Conservation (phyloP, 345 rosid genomes). For the Hypericum androsaemum region DNA sequence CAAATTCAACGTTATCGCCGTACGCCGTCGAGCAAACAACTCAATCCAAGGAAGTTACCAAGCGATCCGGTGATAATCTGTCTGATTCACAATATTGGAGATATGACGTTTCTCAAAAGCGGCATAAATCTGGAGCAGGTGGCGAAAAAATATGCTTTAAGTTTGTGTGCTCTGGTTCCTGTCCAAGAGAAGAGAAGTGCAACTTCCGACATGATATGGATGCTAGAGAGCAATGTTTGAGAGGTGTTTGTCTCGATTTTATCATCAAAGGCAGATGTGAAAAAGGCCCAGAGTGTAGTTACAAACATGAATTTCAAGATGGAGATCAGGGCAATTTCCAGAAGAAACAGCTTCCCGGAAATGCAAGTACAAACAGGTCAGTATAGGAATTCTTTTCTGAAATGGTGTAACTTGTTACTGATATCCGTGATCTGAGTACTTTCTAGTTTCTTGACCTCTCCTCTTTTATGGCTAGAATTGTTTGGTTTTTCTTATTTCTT, state of each 20-base stretch:
- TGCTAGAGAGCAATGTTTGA: slow-evolving; percentile 65
- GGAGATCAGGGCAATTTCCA: slow-evolving; percentile 36
- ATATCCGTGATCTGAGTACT: slow-evolving; percentile 1
- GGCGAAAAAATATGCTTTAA: slow-evolving; percentile 68
- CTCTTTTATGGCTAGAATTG: neutral
- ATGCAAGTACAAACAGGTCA: slow-evolving; percentile 43
- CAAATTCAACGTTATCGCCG: slow-evolving; percentile 59
- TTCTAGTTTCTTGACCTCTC: neutral
- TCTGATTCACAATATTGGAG: slow-evolving; percentile 87
- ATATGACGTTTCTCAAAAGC: slow-evolving; percentile 72
- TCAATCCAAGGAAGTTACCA: slow-evolving; percentile 33
- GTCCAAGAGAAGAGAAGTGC: slow-evolving; percentile 66
- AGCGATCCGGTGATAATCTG: slow-evolving; percentile 37
- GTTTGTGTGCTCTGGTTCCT: slow-evolving; percentile 73
- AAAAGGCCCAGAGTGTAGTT: slow-evolving; percentile 85
- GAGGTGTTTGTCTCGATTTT: slow-evolving; percentile 93
- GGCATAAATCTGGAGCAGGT: slow-evolving; percentile 56
- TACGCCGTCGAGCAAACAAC: slow-evolving; percentile 42
- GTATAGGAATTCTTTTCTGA: neutral
- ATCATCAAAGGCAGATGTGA: slow-evolving; percentile 89
- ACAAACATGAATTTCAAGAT: slow-evolving; percentile 65
- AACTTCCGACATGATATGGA: slow-evolving; percentile 62
- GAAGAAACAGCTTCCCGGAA: slow-evolving; percentile 41
- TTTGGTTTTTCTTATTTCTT: slow-evolving; percentile 3
- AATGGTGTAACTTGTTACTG: slow-evolving; percentile 8